These are phyloP conservation scores for Axilococcus clingmanii DNA, from an alignment of 139 green algal species.

Conservation along the genomic window DNA sequence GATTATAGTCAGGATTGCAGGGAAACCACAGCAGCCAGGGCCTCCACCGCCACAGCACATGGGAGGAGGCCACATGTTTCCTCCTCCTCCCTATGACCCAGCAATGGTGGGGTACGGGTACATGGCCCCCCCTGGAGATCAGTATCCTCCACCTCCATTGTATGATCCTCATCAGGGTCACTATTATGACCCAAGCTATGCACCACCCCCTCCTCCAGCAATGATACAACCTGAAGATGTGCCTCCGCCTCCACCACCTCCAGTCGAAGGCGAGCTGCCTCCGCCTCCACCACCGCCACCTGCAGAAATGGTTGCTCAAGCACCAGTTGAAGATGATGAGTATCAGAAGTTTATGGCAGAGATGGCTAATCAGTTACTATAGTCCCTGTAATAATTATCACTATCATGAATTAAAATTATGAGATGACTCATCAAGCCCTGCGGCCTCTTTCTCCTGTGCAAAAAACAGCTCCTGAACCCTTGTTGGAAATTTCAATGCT, in stretches of 20 bases:
- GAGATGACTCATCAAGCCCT: no score
- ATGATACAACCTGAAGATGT: constrained; percentile 1
- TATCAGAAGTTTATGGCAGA: constrained; percentile 46
- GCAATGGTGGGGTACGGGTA: not conserved
- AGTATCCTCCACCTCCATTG: not conserved
- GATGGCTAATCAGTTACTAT: no score
- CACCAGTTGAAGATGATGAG: constrained; percentile 19
- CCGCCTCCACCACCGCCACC: constrained; percentile 9
- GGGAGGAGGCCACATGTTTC: not conserved
- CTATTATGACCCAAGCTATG: not conserved
- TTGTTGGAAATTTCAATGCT: no score
- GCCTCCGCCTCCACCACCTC: constrained; percentile 5
- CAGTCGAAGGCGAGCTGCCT: not conserved
- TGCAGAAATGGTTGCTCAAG: constrained; percentile 19
- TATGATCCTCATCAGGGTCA: constrained; percentile 9
- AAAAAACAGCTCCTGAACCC: no score
- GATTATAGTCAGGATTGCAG: constrained; percentile 17
- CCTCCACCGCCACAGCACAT: not conserved
- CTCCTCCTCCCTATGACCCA: not conserved
- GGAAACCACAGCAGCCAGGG: not conserved
- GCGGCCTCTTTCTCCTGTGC: no score
- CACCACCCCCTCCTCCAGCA: not conserved
- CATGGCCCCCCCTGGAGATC: not conserved
- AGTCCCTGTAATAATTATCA: no score
- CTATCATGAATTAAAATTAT: no score